These are phyloP conservation scores for Microbotryum intermedium DNA, from an alignment of 1,284 basidiomycete species.

Conservation along the genomic window DNA sequence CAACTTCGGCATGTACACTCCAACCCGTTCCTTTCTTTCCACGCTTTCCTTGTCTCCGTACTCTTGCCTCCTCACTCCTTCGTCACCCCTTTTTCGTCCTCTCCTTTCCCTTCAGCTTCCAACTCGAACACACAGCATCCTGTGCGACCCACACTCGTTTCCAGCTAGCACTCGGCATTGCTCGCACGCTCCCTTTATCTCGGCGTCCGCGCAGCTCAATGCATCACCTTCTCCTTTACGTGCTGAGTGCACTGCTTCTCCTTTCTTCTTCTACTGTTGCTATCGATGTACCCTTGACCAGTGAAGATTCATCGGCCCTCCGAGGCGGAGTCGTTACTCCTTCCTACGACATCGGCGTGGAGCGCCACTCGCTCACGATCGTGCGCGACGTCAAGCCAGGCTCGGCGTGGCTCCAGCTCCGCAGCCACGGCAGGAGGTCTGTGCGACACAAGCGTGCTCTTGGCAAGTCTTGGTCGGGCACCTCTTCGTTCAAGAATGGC, in stretches of 20 bases:
- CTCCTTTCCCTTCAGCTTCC: not conserved
- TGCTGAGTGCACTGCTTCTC: not conserved
- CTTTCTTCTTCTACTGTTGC: not conserved
- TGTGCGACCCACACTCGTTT: not conserved
- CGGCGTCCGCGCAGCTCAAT: not conserved
- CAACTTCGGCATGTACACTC: too few species aligned
- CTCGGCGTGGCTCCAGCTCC: not conserved
- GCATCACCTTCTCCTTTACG: constrained; percentile 3
- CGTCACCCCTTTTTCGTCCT: not conserved
- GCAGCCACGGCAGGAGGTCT: not conserved
- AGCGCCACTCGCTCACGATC: not conserved
- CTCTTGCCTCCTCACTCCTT: not conserved
- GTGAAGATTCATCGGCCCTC: not conserved
- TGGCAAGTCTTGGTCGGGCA: constrained; percentile 11
- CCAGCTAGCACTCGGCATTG: not conserved
- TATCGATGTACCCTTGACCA: not conserved
- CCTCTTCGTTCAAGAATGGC: constrained; percentile 6
- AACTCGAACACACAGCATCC: not conserved
- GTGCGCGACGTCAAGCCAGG: not conserved
- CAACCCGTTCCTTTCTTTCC: not conserved
- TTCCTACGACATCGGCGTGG: too few species aligned
- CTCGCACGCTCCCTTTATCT: not conserved
- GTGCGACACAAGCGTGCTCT: not conserved
- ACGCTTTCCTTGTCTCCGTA: not conserved
- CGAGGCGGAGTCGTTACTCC: not conserved